Percentiles rank a stretch among this genome's conserved stretches.
Evolutionary conservation across 345 rosid genomes (phyloP).

Genomic region (Cochlearia excelsa): DNA sequence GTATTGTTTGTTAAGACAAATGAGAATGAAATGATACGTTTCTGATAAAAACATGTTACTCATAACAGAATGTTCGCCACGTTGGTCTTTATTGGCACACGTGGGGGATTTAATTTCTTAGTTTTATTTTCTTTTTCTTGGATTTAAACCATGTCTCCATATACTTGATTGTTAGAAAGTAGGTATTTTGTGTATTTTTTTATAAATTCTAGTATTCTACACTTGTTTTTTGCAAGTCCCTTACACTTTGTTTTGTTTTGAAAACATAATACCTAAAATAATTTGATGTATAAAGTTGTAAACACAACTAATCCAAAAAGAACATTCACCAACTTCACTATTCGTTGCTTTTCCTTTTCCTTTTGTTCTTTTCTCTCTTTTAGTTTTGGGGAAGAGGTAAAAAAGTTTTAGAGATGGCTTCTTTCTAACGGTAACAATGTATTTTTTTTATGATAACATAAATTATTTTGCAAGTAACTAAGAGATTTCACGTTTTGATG

Average conservation of each 20-base stretch:
- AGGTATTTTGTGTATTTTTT: constrained; percentile 20
- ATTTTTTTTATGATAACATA: background rate
- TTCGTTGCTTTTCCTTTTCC: constrained; percentile 1
- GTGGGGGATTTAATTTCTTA: constrained; percentile 18
- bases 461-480: constrained; percentile 8
- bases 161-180: constrained; percentile 12
- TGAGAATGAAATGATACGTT: constrained; percentile 6
- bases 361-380: constrained; percentile 16
- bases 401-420: constrained; percentile 3
- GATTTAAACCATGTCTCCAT: constrained; percentile 1
- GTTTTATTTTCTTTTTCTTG: background rate
- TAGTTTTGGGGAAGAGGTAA: constrained; percentile 13
- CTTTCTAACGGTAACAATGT: constrained; percentile 29
- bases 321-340: constrained; percentile 30
- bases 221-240: no score
- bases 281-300: background rate
- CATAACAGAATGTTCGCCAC: background rate
- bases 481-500: constrained; percentile 11
- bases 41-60: no score
- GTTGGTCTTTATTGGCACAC: constrained; percentile 28
- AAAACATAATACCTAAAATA: background rate
- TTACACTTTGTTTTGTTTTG: no score
- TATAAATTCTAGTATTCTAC: no score
- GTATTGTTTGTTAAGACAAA: constrained; percentile 18
- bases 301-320: constrained; percentile 31